phyloP scores from a whole-genome alignment of 768 basidiomycete species.

The Mycena floridula region DNA sequence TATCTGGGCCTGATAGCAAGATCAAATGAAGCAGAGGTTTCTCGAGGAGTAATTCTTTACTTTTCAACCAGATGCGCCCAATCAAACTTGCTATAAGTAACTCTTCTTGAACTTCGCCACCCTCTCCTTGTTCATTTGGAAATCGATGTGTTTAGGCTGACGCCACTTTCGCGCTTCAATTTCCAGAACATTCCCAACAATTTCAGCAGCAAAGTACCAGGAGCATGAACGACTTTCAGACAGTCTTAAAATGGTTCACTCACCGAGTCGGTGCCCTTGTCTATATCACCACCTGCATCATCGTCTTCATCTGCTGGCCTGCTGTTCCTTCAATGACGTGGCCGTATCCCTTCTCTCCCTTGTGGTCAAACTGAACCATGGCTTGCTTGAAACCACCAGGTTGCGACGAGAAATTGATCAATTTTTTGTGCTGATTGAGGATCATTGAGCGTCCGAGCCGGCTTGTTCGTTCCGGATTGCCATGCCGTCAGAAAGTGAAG shows the following conservation, averaged over 20 bases:
- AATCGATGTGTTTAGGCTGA: slow-evolving; percentile 75
- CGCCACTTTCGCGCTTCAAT: slow-evolving; percentile 84
- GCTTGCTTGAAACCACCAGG: slow-evolving; percentile 92
- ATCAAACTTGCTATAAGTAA: slow-evolving; percentile 69
- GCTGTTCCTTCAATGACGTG: slow-evolving; percentile 87
- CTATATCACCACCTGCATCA: slow-evolving; percentile 79
- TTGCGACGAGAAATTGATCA: slow-evolving; percentile 87
- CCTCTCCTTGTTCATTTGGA: slow-evolving; percentile 76
- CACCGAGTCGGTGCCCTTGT: slow-evolving; percentile 89
- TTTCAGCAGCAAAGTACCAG: slow-evolving; percentile 90
- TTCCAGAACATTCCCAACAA: slow-evolving; percentile 88
- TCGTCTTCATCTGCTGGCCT: slow-evolving; percentile 14
- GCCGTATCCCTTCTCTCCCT: slow-evolving; percentile 95
- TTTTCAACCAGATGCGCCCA: slow-evolving; percentile 72
- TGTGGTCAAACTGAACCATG: slow-evolving; percentile 98
- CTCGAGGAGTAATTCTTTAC: no score
- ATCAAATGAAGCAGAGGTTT: no score
- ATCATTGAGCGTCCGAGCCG: slow-evolving; percentile 98
- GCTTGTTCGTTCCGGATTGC: no score
- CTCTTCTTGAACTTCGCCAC: slow-evolving; percentile 62
- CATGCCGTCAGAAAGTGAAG: no score
- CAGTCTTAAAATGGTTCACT: slow-evolving; percentile 41
- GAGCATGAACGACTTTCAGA: slow-evolving; percentile 54
- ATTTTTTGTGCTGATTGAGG: slow-evolving; percentile 91
- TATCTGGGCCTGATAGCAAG: no score